phyloP scores from a whole-genome alignment of 1,284 basidiomycete genomes.

The Austropuccinia psidii region DNA sequence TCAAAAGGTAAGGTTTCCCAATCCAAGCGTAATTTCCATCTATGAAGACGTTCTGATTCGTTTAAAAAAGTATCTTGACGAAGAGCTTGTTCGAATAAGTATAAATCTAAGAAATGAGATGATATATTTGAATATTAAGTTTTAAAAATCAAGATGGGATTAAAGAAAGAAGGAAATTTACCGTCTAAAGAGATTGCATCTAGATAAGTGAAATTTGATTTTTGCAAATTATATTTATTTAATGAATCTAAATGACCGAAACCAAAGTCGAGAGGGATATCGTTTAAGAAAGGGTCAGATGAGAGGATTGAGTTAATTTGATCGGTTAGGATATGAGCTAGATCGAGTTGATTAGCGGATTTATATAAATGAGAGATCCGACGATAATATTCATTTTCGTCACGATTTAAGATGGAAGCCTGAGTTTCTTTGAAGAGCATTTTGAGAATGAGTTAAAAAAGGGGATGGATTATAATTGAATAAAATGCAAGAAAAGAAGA shows the following conservation, averaged over 20 bases:
- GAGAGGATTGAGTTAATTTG: conserved; percentile 5
- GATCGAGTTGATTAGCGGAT: neutral
- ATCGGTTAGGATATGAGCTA: neutral
- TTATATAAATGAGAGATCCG: neutral
- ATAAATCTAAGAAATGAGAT: conserved; percentile 12
- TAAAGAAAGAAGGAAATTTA: neutral
- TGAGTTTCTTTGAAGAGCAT: no score
- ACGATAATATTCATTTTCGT: conserved; percentile 4
- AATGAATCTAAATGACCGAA: conserved; percentile 14
- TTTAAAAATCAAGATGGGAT: neutral
- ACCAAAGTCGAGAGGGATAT: conserved; percentile 25
- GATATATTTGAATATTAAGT: neutral
- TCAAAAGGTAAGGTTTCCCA: conserved; percentile 12
- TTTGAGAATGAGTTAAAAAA: no score
- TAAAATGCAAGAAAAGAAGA: no score
- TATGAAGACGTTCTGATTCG: conserved; percentile 18
- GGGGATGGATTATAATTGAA: no score
- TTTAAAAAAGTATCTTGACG: conserved; percentile 12
- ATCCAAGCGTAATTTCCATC: conserved; percentile 25
- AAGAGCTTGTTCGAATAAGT: conserved; percentile 23
- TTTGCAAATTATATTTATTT: conserved; percentile 14
- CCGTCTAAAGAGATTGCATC: conserved; percentile 26
- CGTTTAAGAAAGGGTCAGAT: conserved; percentile 17
- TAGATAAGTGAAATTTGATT: neutral
- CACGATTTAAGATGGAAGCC: no score